A percentile compares a stretch with the other conserved stretches of the same genome.
These are phyloP conservation scores for Suzukiozyma palmioleophila DNA, from an alignment of 1,139 yeast species.

Conservation along the genomic window DNA sequence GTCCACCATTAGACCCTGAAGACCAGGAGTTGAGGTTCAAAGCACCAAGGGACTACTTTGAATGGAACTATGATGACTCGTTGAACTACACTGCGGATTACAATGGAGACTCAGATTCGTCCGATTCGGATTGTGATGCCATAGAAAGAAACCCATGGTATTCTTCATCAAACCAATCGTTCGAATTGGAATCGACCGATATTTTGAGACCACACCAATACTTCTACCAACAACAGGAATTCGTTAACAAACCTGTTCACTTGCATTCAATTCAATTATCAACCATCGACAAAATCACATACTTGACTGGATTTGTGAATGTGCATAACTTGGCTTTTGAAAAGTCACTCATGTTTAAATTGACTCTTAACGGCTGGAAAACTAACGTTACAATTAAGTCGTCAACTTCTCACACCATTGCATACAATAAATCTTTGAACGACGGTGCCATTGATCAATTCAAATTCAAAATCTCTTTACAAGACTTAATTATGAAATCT, in stretches of 20 bases:
- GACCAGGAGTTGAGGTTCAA: constrained; percentile 15
- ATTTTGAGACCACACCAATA: constrained; percentile 3
- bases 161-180: background rate
- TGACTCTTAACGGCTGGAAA: constrained; percentile 38
- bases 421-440: constrained; percentile 22
- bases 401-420: constrained; percentile 14
- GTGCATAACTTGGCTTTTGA: constrained; percentile 38
- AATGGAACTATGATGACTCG: constrained; percentile 11
- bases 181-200: constrained; percentile 9
- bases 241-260: constrained; percentile 6
- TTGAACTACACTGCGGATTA: constrained; percentile 2
- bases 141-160: constrained; percentile 11
- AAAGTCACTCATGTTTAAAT: constrained; percentile 31
- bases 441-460: constrained; percentile 33
- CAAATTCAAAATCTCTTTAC: constrained; percentile 30
- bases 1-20: constrained; percentile 21
- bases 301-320: constrained; percentile 26
- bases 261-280: constrained; percentile 4
- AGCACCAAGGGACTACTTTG: constrained; percentile 11
- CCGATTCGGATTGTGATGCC: constrained; percentile 10
- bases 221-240: constrained; percentile 3
- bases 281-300: constrained; percentile 7
- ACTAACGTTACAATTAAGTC: constrained; percentile 24
- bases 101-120: constrained; percentile 13
- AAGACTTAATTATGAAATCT: constrained; percentile 15